Percentiles rank a stretch among this genome's conserved stretches.
phyloP scores from a whole-genome alignment of 306 rosid species.

The Fragaria vesca region DNA sequence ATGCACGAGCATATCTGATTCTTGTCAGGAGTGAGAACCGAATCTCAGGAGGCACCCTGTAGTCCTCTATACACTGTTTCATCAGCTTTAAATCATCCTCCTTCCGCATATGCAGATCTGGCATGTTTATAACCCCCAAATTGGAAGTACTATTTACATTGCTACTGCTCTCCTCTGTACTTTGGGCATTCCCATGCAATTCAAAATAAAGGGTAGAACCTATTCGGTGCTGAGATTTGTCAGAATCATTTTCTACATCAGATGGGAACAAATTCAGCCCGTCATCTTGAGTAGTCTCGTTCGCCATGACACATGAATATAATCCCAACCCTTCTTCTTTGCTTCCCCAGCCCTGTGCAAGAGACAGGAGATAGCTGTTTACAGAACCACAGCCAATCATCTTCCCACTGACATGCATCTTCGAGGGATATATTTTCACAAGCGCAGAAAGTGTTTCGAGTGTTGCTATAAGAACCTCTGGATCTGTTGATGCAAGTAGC shows the following conservation, averaged over 20 bases:
- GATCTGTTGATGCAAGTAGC: conserved; percentile 86
- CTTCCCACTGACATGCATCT: conserved; percentile 89
- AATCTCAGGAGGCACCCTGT: conserved; percentile 65
- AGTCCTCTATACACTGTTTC: conserved; percentile 80
- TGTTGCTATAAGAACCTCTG: conserved; percentile 81
- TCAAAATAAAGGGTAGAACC: conserved; percentile 96
- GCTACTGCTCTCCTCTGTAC: conserved; percentile 42
- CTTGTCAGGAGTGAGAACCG: conserved; percentile 84
- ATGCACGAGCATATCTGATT: conserved; percentile 89
- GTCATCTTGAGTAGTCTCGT: conserved; percentile 69
- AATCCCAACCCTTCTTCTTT: conserved; percentile 97
- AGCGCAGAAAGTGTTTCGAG: conserved; percentile 90
- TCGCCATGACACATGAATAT: conserved; percentile 81
- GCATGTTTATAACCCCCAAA: conserved; percentile 72
- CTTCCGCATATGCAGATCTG: conserved; percentile 72
- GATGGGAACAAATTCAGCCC: conserved; percentile 79
- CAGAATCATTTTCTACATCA: conserved; percentile 58
- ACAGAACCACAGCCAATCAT: conserved; percentile 90
- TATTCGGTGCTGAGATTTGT: conserved; percentile 63
- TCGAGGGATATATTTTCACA: conserved; percentile 89
- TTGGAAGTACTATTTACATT: conserved; percentile 42
- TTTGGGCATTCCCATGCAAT: conserved; percentile 63
- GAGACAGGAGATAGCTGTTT: conserved; percentile 79
- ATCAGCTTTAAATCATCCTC: conserved; percentile 71
- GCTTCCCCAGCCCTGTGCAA: conserved; percentile 99